Evolutionary conservation across 176 grass and related monocot species (phyloP).

Genomic region (Ensete glaucum): DNA sequence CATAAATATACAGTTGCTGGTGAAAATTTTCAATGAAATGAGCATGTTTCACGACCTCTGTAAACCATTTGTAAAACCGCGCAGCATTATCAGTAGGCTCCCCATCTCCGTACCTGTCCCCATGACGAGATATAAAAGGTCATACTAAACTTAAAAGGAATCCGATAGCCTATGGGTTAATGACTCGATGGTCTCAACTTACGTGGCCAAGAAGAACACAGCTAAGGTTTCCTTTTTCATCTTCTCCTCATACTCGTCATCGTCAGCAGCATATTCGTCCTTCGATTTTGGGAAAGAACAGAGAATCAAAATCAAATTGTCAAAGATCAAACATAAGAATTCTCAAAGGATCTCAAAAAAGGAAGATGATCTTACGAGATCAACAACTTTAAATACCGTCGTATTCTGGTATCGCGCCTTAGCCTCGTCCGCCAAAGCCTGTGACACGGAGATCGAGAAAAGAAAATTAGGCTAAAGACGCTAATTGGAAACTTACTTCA

Average conservation of each 20-base stretch:
- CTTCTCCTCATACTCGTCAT: slow-evolving; percentile 78
- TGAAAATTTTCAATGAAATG: background rate
- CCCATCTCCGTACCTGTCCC: slow-evolving; percentile 79
- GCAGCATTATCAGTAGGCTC: slow-evolving; percentile 93
- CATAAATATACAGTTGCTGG: too few relatives aligned
- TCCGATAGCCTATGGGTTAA: background rate
- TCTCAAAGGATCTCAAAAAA: background rate
- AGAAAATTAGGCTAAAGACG: too few relatives aligned
- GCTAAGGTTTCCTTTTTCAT: slow-evolving; percentile 64
- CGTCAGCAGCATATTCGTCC: slow-evolving; percentile 76
- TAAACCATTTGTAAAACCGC: slow-evolving; percentile 94
- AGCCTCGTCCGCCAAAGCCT: slow-evolving; percentile 71
- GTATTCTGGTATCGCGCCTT: slow-evolving; percentile 75
- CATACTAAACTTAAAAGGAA: background rate
- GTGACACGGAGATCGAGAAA: slow-evolving; percentile 20
- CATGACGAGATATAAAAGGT: background rate
- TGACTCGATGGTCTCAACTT: slow-evolving; percentile 9
- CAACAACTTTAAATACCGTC: slow-evolving; percentile 65
- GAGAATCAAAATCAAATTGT: background rate
- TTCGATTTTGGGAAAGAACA: slow-evolving; percentile 18
- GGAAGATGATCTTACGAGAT: slow-evolving; percentile 46
- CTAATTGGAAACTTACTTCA: background rate
- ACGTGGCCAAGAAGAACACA: slow-evolving; percentile 84
- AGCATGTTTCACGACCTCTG: slow-evolving; percentile 30
- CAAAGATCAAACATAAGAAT: background rate